These are phyloP conservation scores for Austroboletus eburneus DNA, from an alignment of 768 basidiomycete genomes.

Conservation along the genomic window DNA sequence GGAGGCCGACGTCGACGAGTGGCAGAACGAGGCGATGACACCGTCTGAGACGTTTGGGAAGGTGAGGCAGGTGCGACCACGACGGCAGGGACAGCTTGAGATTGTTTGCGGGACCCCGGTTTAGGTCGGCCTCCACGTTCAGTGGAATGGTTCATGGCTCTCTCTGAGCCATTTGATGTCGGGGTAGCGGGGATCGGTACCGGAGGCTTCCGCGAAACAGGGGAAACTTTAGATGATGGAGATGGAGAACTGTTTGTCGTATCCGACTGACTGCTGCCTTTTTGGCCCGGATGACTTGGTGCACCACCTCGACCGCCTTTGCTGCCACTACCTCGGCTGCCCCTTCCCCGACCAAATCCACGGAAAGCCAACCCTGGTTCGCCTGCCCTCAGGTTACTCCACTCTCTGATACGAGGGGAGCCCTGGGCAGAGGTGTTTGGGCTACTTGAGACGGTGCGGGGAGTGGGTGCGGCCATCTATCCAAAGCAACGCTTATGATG, in stretches of 20 bases:
- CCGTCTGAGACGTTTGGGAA: slow-evolving; percentile 16
- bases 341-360: slow-evolving; percentile 37
- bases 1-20: slow-evolving; percentile 49
- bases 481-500: background rate
- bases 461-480: slow-evolving; percentile 43
- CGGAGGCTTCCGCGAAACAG: slow-evolving; percentile 16
- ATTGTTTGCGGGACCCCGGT: slow-evolving; percentile 17
- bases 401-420: slow-evolving; percentile 37
- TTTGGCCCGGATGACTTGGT: slow-evolving; percentile 17
- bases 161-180: slow-evolving; percentile 22
- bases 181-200: slow-evolving; percentile 9
- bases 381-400: slow-evolving; percentile 36
- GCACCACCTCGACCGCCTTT: slow-evolving; percentile 27
- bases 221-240: slow-evolving; percentile 13
- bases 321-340: slow-evolving; percentile 31
- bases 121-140: slow-evolving; percentile 24
- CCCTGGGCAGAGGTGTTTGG: slow-evolving; percentile 26
- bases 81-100: slow-evolving; percentile 19
- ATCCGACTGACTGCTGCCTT: slow-evolving; percentile 22
- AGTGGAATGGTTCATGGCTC: slow-evolving; percentile 15
- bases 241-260: slow-evolving; percentile 15
- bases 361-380: slow-evolving; percentile 48
- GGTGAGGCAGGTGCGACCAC: slow-evolving; percentile 22
- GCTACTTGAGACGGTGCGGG: slow-evolving; percentile 25
- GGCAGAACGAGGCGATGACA: slow-evolving; percentile 36